Conservation (phyloP, 1,139 yeast genomes). For the Sugiyamaella paludigena region DNA sequence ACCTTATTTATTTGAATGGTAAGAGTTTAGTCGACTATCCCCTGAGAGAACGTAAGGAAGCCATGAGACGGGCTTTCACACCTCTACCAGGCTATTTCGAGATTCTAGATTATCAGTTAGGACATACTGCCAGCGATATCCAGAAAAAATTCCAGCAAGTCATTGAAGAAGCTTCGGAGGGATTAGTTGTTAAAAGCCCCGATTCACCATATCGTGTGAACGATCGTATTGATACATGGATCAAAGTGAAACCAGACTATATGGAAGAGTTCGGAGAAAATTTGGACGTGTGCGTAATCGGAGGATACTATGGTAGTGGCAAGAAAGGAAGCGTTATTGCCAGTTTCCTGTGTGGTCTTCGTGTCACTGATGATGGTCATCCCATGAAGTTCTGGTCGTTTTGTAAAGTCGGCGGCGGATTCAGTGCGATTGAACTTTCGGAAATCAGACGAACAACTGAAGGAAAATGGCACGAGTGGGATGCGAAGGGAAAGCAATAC, state of each 20-base stretch:
- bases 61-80: conserved; percentile 48
- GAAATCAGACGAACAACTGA: conserved; percentile 56
- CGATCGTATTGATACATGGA: conserved; percentile 62
- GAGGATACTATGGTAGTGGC: conserved; percentile 71
- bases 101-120: conserved; percentile 48
- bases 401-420: conserved; percentile 83
- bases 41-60: conserved; percentile 54
- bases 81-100: conserved; percentile 54
- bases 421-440: conserved; percentile 60
- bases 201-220: conserved; percentile 60
- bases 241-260: conserved; percentile 89
- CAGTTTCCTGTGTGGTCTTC: conserved; percentile 70
- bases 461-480: conserved; percentile 58
- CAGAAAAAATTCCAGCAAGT: conserved; percentile 56
- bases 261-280: conserved; percentile 83
- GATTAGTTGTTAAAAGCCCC: conserved; percentile 71
- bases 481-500: conserved; percentile 37
- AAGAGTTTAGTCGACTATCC: conserved; percentile 54
- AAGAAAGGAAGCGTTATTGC: conserved; percentile 41
- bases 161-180: conserved; percentile 66
- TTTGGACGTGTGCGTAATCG: conserved; percentile 75
- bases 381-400: conserved; percentile 51
- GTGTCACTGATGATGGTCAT: conserved; percentile 40
- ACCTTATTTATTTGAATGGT: conserved; percentile 67
- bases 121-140: conserved; percentile 51